phyloP scores from a whole-genome alignment of 2,329 filamentous ascomycete species.

The Fonsecaea nubica region DNA sequence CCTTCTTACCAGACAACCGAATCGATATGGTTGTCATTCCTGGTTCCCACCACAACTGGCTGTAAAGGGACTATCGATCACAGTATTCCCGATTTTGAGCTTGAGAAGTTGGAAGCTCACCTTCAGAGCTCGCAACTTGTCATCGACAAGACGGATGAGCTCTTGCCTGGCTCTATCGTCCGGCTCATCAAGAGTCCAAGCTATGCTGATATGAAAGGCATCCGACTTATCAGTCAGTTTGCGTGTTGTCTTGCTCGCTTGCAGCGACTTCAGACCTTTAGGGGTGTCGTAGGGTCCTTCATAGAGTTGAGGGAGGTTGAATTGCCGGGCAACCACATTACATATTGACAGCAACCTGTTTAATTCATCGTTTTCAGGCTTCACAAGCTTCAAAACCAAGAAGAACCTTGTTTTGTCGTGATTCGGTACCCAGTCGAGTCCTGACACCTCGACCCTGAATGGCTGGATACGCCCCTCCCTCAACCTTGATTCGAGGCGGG shows the following conservation, averaged over 20 bases:
- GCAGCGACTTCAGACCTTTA: conserved; percentile 17
- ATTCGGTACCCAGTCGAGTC: conserved; percentile 70
- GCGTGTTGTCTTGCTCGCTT: conserved; percentile 38
- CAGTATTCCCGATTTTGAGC: conserved; percentile 75
- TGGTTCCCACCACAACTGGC: conserved; percentile 5
- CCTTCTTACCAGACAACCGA: too few species aligned
- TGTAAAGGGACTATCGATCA: conserved; percentile 49
- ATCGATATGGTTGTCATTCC: background rate
- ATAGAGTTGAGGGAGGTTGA: conserved; percentile 76
- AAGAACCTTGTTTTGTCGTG: conserved; percentile 77
- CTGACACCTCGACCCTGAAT: conserved; percentile 55
- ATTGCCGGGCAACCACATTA: conserved; percentile 67
- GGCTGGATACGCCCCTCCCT: conserved; percentile 47
- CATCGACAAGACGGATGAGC: conserved; percentile 35
- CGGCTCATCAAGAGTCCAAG: conserved; percentile 73
- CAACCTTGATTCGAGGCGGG: conserved; percentile 58
- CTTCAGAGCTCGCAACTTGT: conserved; percentile 45
- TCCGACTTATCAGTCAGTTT: conserved; percentile 53
- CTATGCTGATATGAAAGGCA: conserved; percentile 87
- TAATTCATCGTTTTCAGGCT: conserved; percentile 60
- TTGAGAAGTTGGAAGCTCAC: conserved; percentile 70
- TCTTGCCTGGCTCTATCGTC: conserved; percentile 50
- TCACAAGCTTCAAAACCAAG: conserved; percentile 72
- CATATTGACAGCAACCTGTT: conserved; percentile 68
- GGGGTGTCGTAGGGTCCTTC: conserved; percentile 10